Evolutionary conservation across 2,329 filamentous ascomycete genomes (phyloP), one percentile per base, ranked within the genome.

Genomic region (Aspergillus uvarum): DNA sequence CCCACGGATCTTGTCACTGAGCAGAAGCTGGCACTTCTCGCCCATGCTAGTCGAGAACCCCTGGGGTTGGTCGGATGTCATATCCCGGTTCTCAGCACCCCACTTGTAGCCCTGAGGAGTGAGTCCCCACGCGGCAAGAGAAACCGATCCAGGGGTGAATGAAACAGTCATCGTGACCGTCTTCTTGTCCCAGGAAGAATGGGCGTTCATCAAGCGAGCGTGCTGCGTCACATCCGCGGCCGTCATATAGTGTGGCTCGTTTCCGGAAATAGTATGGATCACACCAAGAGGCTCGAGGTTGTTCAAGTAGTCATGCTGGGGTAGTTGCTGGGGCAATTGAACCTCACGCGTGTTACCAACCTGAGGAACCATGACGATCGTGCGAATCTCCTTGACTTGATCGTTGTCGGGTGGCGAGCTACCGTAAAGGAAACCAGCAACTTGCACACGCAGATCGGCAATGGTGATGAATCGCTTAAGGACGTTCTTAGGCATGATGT

Each of bases 401-500:
- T 94, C 90, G 72, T 98, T 97, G 79, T 98, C 95, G 6, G 91
- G 89, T 3, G 95, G 93, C 1, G 94, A 96, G 51, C 87, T 87
- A 66, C 95, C 95, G 74, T 99, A 99, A 0, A 99, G 84, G 75
- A 96, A 99, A 1, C 93, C 95, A 16, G 94, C 93, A 53, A 99
- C 93, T 77, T 99, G 95, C 14, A 98, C 93, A 51, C 96, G 90
- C 58, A 99, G 85, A 80, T 99, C 95, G 51, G 95, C 90, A 72
- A 99, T 96, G 24, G 91, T 95, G 79, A 99, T 98, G 82, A 99
- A 99, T 65, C 92, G 91, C 84, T 96, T 97, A 70, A 99, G 85
- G 52, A 99, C 89, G 76, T 99, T 99, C 85, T 98, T 99, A 0
- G 95, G 95, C 91, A 99, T 97, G 70, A 99, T 91, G 71, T 98